phyloP scores from a whole-genome alignment of 352 stramenopile genomes.

The Phytophthora constricta region DNA sequence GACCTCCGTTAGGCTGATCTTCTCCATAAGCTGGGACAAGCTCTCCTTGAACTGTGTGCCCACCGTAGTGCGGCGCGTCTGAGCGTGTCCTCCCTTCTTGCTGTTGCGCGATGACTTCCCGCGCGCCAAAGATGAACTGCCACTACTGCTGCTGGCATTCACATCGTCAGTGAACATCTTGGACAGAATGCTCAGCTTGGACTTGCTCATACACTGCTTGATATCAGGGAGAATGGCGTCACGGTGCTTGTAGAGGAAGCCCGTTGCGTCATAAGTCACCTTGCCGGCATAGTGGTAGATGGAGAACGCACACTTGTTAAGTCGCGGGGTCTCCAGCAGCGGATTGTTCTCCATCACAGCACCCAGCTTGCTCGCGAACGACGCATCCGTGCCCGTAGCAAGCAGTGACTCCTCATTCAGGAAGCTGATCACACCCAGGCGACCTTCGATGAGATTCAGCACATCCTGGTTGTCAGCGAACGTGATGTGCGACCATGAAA shows the following conservation, averaged over 20 bases:
- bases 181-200: conserved; percentile 61
- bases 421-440: conserved; percentile 88
- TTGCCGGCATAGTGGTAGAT: conserved; percentile 90
- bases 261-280: conserved; percentile 82
- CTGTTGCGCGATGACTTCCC: conserved; percentile 17
- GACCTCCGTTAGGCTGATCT: conserved; percentile 85
- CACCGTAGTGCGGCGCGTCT: conserved; percentile 76
- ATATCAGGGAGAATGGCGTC: conserved; percentile 87
- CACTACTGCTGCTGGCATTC: conserved; percentile 30
- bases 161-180: conserved; percentile 75
- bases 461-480: conserved; percentile 93
- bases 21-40: conserved; percentile 85
- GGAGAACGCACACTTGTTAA: conserved; percentile 86
- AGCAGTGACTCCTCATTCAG: conserved; percentile 92
- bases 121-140: conserved; percentile 14
- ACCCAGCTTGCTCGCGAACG: conserved; percentile 89
- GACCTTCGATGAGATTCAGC: conserved; percentile 90
- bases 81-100: conserved; percentile 58
- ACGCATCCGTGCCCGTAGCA: conserved; percentile 81
- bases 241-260: conserved; percentile 88
- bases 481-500: conserved; percentile 90
- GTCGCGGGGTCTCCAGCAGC: conserved; percentile 79
- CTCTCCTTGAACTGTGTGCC: conserved; percentile 89
- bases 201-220: conserved; percentile 86
- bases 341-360: conserved; percentile 90